These are phyloP conservation scores for Saccharomyces uvarum DNA, from an alignment of 1,139 yeast species.

Conservation along the genomic window DNA sequence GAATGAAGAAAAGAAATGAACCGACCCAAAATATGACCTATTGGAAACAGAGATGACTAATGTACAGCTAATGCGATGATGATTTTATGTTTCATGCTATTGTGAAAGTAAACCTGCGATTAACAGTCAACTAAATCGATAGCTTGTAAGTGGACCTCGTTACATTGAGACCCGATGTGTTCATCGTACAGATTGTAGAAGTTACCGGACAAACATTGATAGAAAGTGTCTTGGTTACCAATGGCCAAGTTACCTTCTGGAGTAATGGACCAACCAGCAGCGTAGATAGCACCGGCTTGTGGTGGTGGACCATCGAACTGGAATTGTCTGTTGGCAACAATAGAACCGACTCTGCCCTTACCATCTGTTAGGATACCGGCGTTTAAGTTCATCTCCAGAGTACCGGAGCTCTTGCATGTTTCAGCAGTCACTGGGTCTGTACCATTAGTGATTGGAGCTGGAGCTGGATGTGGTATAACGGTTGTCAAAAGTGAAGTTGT, in stretches of 20 bases:
- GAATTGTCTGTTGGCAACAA: slow-evolving; percentile 83
- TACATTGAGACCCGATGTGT: slow-evolving; percentile 59
- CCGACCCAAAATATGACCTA: neutral
- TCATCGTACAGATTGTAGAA: slow-evolving; percentile 81
- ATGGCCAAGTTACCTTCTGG: slow-evolving; percentile 62
- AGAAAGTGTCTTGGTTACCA: slow-evolving; percentile 60
- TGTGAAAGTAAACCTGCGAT: slow-evolving; percentile 5
- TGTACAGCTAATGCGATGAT: neutral
- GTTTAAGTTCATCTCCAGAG: slow-evolving; percentile 50
- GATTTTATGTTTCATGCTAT: neutral
- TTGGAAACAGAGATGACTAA: neutral
- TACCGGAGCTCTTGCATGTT: slow-evolving; percentile 45
- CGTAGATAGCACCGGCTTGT: slow-evolving; percentile 82
- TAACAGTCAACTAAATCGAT: slow-evolving; percentile 61
- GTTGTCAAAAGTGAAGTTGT: slow-evolving; percentile 49
- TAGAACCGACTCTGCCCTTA: slow-evolving; percentile 69
- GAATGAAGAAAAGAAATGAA: neutral
- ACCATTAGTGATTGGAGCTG: slow-evolving; percentile 42
- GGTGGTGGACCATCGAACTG: slow-evolving; percentile 90
- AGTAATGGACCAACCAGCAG: slow-evolving; percentile 75
- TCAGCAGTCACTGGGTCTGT: slow-evolving; percentile 21
- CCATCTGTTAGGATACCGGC: slow-evolving; percentile 53
- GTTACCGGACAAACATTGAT: slow-evolving; percentile 73
- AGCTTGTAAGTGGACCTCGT: slow-evolving; percentile 54
- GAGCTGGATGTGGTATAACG: slow-evolving; percentile 51